phyloP scores from a whole-genome alignment of 2,329 filamentous ascomycete species.

The Aspergillus pseudoterreus region DNA sequence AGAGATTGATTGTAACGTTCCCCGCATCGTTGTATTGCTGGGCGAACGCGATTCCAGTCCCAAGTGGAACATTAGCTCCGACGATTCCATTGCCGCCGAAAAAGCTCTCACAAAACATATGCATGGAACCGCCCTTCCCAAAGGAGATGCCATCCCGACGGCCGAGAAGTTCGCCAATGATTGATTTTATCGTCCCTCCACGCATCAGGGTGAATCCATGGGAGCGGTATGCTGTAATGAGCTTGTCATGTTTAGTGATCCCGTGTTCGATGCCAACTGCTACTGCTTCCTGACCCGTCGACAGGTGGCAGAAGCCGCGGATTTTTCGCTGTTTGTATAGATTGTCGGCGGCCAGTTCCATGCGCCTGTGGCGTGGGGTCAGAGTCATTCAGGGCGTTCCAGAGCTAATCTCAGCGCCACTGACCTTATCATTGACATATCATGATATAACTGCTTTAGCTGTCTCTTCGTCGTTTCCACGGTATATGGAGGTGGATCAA shows the following conservation, averaged over 20 bases:
- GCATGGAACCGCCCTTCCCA: constrained; percentile 97
- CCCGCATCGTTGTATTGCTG: constrained; percentile 84
- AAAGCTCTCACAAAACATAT: constrained; percentile 96
- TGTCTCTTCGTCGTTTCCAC: constrained; percentile 89
- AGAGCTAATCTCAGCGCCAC: neutral
- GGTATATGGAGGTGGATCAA: constrained; percentile 87
- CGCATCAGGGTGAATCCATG: constrained; percentile 97
- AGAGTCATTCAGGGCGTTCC: neutral
- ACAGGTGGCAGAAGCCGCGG: constrained; percentile 95
- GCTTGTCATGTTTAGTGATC: constrained; percentile 79
- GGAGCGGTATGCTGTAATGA: constrained; percentile 96
- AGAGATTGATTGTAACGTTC: constrained; percentile 79
- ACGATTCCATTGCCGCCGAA: constrained; percentile 98
- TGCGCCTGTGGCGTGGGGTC: constrained; percentile 61
- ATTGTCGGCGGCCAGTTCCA: constrained; percentile 95
- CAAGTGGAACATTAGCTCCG: constrained; percentile 92
- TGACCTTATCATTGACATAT: constrained; percentile 90
- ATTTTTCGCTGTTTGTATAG: constrained; percentile 99
- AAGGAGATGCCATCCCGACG: constrained; percentile 91
- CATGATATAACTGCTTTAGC: constrained; percentile 93
- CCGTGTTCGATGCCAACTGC: constrained; percentile 93
- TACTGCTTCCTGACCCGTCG: constrained; percentile 93
- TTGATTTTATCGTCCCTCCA: constrained; percentile 77
- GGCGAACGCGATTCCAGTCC: constrained; percentile 89
- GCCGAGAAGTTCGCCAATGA: constrained; percentile 90